phyloP scores from a whole-genome alignment of 306 rosid species.

The Luffa aegyptiaca region DNA sequence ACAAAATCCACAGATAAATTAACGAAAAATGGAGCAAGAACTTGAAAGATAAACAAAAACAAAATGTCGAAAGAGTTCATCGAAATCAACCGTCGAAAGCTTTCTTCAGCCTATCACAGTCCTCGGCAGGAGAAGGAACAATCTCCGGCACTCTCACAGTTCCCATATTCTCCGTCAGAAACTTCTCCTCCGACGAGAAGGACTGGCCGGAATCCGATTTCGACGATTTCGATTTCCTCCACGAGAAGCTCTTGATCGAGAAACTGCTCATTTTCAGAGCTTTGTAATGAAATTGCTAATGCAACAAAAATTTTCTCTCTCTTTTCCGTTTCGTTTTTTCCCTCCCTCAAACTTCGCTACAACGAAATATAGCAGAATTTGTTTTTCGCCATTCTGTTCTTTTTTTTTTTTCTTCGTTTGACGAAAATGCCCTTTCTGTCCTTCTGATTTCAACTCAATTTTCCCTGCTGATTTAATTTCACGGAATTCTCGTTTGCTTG shows the following conservation, averaged over 20 bases:
- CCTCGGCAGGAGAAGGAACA: constrained; percentile 67
- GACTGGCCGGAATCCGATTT: constrained; percentile 9
- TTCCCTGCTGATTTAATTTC: neutral
- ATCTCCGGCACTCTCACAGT: constrained; percentile 53
- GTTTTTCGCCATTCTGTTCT: neutral
- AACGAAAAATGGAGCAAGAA: neutral
- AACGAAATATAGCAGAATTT: neutral
- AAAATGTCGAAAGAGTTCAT: neutral
- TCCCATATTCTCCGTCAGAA: constrained; percentile 27
- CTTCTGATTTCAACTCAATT: neutral
- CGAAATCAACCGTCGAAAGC: constrained; percentile 58
- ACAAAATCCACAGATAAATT: neutral
- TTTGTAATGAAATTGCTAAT: neutral
- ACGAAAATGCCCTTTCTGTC: constrained; percentile 16
- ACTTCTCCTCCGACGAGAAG: neutral
- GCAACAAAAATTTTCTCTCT: neutral
- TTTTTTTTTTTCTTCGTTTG: neutral
- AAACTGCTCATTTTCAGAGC: constrained; percentile 12
- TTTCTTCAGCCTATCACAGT: constrained; percentile 48
- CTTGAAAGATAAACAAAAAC: neutral
- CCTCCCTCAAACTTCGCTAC: constrained; percentile 13
- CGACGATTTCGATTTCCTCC: constrained; percentile 3
- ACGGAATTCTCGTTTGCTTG: neutral
- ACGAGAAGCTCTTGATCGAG: neutral
- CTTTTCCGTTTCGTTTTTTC: constrained; percentile 8